These are phyloP conservation scores for Macrolepiota albuminosa DNA, from an alignment of 768 basidiomycete species.

Conservation along the genomic window DNA sequence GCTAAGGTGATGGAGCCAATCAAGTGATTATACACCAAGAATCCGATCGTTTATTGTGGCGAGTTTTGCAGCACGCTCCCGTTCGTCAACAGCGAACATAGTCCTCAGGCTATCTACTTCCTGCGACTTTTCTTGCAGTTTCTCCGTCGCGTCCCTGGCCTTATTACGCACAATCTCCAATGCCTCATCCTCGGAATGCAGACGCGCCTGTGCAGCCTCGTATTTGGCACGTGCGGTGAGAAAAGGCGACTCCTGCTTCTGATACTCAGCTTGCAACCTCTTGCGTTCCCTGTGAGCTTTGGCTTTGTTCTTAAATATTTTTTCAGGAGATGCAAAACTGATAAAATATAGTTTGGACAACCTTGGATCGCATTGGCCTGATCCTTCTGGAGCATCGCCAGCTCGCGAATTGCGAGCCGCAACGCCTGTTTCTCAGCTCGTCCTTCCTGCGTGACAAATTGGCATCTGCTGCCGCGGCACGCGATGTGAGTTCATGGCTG, in stretches of 20 bases:
- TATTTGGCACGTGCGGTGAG: constrained; percentile 58
- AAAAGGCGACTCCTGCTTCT: constrained; percentile 61
- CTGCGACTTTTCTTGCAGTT: no score
- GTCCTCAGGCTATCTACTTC: no score
- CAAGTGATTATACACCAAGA: constrained; percentile 2
- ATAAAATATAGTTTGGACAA: constrained; percentile 17
- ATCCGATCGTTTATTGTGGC: constrained; percentile 30
- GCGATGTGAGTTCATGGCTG: constrained; percentile 33
- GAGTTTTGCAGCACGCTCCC: constrained; percentile 53
- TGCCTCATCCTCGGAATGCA: constrained; percentile 30
- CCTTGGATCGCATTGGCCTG: constrained; percentile 63
- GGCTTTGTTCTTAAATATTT: constrained; percentile 43
- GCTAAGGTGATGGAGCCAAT: not conserved
- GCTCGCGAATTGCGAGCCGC: constrained; percentile 54
- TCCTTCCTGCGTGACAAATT: constrained; percentile 48
- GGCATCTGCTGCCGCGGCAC: constrained; percentile 43
- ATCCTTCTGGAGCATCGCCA: constrained; percentile 62
- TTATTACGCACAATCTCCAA: no score
- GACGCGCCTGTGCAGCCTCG: constrained; percentile 44
- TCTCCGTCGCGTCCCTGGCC: no score
- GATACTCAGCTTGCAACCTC: constrained; percentile 50
- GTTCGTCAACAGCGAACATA: constrained; percentile 52
- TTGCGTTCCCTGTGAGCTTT: constrained; percentile 49
- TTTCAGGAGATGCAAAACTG: not conserved
- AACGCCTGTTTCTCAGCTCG: constrained; percentile 64